phyloP scores from a whole-genome alignment of 2,329 filamentous ascomycete species.

The Sclerotiophoma versabilis region DNA sequence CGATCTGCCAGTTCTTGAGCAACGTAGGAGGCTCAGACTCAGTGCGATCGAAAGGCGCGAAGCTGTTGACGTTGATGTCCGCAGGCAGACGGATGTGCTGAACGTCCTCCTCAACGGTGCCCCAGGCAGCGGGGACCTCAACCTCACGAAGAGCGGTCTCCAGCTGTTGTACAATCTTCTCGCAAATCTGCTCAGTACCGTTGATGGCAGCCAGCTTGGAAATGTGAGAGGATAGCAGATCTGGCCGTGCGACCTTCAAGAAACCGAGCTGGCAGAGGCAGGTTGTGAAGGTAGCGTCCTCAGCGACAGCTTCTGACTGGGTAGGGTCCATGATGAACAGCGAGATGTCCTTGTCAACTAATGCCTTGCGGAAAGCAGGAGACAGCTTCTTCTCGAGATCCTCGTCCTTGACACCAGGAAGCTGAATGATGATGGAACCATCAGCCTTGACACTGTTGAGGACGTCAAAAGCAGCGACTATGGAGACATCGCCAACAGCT shows the following conservation, averaged over 20 bases:
- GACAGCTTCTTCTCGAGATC: slow-evolving; percentile 89
- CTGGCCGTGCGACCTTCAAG: slow-evolving; percentile 75
- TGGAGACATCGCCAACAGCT: slow-evolving; percentile 78
- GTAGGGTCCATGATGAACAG: slow-evolving; percentile 79
- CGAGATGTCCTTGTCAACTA: slow-evolving; percentile 73
- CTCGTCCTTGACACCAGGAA: slow-evolving; percentile 82
- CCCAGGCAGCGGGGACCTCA: slow-evolving; percentile 82
- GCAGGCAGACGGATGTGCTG: slow-evolving; percentile 63
- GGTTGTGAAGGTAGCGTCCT: slow-evolving; percentile 66
- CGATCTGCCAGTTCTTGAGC: slow-evolving; percentile 80
- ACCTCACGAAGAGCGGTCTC: slow-evolving; percentile 74
- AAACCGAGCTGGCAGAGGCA: slow-evolving; percentile 83
- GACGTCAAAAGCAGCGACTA: slow-evolving; percentile 80
- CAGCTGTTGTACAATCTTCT: slow-evolving; percentile 67
- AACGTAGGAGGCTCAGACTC: slow-evolving; percentile 72
- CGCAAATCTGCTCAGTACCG: slow-evolving; percentile 66
- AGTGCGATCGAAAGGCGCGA: slow-evolving; percentile 77
- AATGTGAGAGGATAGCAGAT: slow-evolving; percentile 67
- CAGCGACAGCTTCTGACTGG: slow-evolving; percentile 70
- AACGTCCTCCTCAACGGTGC: slow-evolving; percentile 68
- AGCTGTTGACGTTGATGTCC: slow-evolving; percentile 79
- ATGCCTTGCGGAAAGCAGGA: slow-evolving; percentile 70
- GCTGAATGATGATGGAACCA: slow-evolving; percentile 76
- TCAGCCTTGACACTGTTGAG: slow-evolving; percentile 72
- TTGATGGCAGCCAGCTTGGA: slow-evolving; percentile 71